These are phyloP conservation scores for Boletus rubescentipes DNA, from an alignment of 768 basidiomycete genomes.

Conservation along the genomic window DNA sequence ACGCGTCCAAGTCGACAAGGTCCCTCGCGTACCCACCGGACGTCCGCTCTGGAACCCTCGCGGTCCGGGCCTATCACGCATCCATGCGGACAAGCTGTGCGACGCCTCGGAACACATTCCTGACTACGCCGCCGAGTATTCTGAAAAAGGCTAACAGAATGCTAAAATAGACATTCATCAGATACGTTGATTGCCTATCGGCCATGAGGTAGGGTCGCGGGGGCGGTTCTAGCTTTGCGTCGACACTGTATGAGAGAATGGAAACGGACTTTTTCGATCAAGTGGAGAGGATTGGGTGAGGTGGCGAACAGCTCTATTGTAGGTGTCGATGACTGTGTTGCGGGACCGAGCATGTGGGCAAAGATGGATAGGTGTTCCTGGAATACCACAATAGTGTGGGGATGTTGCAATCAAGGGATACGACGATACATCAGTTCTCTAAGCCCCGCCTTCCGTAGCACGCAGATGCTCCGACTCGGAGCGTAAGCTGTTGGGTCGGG, in stretches of 20 bases:
- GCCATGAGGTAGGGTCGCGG: too few relatives aligned
- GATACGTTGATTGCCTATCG: not conserved
- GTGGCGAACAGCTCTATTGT: too few relatives aligned
- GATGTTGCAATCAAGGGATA: not conserved
- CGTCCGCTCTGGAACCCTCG: not conserved
- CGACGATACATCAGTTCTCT: not conserved
- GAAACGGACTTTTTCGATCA: too few relatives aligned
- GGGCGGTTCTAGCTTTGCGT: not conserved
- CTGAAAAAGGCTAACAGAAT: not conserved
- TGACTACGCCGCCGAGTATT: not conserved
- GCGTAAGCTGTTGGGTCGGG: not conserved
- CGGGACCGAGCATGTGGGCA: slow-evolving; percentile 3
- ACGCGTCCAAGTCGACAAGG: not conserved
- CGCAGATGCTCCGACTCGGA: not conserved
- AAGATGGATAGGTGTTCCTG: not conserved
- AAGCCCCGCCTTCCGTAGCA: not conserved
- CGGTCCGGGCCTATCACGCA: not conserved
- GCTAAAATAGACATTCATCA: slow-evolving; percentile 8
- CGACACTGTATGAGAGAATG: not conserved
- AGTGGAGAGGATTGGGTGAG: not conserved
- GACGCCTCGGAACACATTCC: not conserved
- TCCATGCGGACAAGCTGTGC: slow-evolving; percentile 8
- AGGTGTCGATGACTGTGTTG: not conserved
- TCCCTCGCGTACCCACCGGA: not conserved
- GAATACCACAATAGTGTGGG: not conserved